phyloP scores from a whole-genome alignment of 2,329 filamentous ascomycete species.

The Kalaharituber pfeilii region DNA sequence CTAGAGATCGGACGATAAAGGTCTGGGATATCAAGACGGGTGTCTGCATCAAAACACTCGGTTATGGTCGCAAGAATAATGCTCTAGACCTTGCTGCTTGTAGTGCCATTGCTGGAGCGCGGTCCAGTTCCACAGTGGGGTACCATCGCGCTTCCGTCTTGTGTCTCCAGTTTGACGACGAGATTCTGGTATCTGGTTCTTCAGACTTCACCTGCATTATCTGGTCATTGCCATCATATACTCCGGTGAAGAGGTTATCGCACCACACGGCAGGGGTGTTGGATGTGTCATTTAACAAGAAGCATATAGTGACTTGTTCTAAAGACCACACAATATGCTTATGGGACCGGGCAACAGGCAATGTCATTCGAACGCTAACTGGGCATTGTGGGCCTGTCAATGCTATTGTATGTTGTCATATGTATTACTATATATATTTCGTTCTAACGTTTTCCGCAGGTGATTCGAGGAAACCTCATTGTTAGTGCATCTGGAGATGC shows the following conservation, averaged over 20 bases:
- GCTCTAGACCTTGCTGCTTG: constrained; percentile 18
- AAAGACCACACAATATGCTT: constrained; percentile 90
- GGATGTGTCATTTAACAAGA: constrained; percentile 81
- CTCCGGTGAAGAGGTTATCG: constrained; percentile 57
- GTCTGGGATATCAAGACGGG: constrained; percentile 90
- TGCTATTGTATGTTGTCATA: constrained; percentile 40
- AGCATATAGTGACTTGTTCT: constrained; percentile 89
- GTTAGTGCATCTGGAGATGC: constrained; percentile 92
- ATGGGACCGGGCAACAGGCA: constrained; percentile 71
- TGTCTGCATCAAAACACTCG: constrained; percentile 70
- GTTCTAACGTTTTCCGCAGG: constrained; percentile 26
- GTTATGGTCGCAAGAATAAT: constrained; percentile 30
- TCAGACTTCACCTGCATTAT: constrained; percentile 85
- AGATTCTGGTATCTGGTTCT: constrained; percentile 85
- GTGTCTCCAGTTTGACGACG: constrained; percentile 83
- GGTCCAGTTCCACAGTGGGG: constrained; percentile 34
- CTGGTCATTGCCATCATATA: constrained; percentile 67
- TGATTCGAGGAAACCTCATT: constrained; percentile 80
- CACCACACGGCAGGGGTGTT: constrained; percentile 78
- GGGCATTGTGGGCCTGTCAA: constrained; percentile 90
- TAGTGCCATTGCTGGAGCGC: constrained; percentile 35
- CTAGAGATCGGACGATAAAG: constrained; percentile 83
- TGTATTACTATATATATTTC: background rate
- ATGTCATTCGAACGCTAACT: constrained; percentile 56
- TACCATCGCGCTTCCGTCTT: constrained; percentile 88